phyloP scores from a whole-genome alignment of 2,329 filamentous ascomycete genomes.

The Harringtonia aguacate region DNA sequence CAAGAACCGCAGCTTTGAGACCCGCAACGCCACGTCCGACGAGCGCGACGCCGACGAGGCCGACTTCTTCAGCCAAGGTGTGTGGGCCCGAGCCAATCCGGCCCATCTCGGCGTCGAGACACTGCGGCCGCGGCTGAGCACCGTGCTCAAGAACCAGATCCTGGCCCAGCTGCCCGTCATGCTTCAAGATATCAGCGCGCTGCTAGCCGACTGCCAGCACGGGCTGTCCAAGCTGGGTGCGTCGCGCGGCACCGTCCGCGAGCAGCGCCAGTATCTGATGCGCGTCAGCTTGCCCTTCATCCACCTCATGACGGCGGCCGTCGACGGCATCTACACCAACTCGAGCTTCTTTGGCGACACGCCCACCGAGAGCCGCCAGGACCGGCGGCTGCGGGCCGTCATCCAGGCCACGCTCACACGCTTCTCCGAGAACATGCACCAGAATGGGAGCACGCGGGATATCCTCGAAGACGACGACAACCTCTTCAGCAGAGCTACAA shows the following conservation, averaged over 20 bases:
- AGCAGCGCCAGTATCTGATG: slow-evolving; percentile 20
- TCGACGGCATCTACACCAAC: slow-evolving; percentile 18
- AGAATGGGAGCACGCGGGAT: neutral
- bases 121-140: slow-evolving; percentile 37
- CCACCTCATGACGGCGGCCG: slow-evolving; percentile 14
- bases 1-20: neutral
- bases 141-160: slow-evolving; percentile 37
- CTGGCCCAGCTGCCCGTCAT: slow-evolving; percentile 31
- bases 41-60: slow-evolving; percentile 28
- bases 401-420: slow-evolving; percentile 36
- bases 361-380: slow-evolving; percentile 20
- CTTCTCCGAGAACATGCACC: slow-evolving; percentile 23
- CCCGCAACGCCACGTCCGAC: slow-evolving; percentile 28
- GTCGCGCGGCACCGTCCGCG: slow-evolving; percentile 1
- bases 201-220: neutral
- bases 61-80: slow-evolving; percentile 27
- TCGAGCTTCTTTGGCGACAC: slow-evolving; percentile 11
- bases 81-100: slow-evolving; percentile 20
- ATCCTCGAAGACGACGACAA: neutral
- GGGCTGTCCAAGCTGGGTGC: neutral
- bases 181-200: slow-evolving; percentile 25
- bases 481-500: too few relatives aligned
- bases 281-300: slow-evolving; percentile 16
- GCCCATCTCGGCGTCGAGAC: slow-evolving; percentile 33
- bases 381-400: slow-evolving; percentile 39